Evolutionary conservation across 2,329 filamentous ascomycete species (phyloP).

Genomic region (Colletotrichum sp.): DNA sequence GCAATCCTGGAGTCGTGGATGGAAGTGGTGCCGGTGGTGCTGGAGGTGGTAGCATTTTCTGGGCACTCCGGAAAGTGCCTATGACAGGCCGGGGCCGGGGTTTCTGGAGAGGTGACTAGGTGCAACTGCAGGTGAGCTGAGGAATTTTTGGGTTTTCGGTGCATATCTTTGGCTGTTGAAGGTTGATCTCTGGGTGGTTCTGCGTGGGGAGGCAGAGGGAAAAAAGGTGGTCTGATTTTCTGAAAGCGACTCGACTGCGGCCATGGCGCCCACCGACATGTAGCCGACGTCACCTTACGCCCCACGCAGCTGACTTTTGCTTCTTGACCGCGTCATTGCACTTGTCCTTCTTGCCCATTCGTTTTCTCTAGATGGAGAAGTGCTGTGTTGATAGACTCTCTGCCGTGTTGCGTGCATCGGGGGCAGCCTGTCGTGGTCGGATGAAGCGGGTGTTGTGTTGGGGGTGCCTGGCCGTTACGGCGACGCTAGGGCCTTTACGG

Average conservation of each 20-base stretch:
- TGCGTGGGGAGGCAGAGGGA: constrained; percentile 2
- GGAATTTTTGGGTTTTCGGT: constrained; percentile 5
- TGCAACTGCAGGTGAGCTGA: constrained; percentile 13
- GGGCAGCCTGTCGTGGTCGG: background rate
- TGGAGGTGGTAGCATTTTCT: background rate
- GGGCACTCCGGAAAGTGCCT: background rate
- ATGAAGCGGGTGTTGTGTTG: background rate
- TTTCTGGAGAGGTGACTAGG: background rate
- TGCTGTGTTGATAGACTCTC: background rate
- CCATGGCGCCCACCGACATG: background rate
- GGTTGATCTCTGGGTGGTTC: constrained; percentile 1
- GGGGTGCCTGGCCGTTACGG: background rate
- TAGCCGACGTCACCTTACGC: constrained; percentile 10
- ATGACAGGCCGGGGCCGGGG: background rate
- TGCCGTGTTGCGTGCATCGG: background rate
- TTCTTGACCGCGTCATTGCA: background rate
- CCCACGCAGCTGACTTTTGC: background rate
- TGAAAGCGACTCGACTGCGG: constrained; percentile 4
- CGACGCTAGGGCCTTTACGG: background rate
- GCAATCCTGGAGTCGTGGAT: background rate
- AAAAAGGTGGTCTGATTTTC: constrained; percentile 19
- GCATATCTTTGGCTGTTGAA: background rate
- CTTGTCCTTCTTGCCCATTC: background rate
- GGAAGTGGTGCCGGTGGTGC: background rate
- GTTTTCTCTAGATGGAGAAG: background rate